A percentile compares a stretch with the other conserved stretches of the same genome.
Conservation (phyloP, 2,329 filamentous ascomycete genomes). For the Alternaria solani region DNA sequence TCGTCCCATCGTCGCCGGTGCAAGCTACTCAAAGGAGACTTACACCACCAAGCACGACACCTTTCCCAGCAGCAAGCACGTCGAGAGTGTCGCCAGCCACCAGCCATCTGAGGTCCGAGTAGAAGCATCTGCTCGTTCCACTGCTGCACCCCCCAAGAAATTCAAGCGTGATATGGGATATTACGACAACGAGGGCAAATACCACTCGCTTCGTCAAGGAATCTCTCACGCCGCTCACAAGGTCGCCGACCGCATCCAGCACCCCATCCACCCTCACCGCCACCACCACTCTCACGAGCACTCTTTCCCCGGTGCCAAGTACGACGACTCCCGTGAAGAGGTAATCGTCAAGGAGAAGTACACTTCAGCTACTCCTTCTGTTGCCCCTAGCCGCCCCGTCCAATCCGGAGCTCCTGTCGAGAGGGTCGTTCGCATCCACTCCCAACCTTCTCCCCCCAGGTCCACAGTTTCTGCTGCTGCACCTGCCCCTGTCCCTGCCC, state of each 20-base stretch:
- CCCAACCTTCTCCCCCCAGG: conserved; percentile 49
- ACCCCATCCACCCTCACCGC: conserved; percentile 68
- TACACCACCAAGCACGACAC: conserved; percentile 54
- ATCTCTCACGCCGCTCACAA: conserved; percentile 64
- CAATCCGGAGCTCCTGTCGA: conserved; percentile 49
- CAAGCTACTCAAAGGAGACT: conserved; percentile 51
- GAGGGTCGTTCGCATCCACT: conserved; percentile 38
- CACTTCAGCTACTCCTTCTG: conserved; percentile 42
- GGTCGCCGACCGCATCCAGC: conserved; percentile 68
- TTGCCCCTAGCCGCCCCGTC: conserved; percentile 44
- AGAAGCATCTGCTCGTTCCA: conserved; percentile 58
- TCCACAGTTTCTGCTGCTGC: conserved; percentile 58
- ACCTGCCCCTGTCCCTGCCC: conserved; percentile 79
- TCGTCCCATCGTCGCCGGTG: conserved; percentile 61
- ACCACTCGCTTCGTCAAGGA: conserved; percentile 77
- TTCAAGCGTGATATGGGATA: conserved; percentile 75
- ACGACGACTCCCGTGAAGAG: conserved; percentile 53
- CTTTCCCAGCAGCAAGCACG: conserved; percentile 48
- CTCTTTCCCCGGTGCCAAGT: conserved; percentile 47
- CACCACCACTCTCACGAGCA: conserved; percentile 54
- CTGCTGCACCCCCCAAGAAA: conserved; percentile 60
- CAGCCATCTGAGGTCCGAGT: conserved; percentile 59
- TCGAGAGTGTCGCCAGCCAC: conserved; percentile 48
- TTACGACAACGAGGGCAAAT: conserved; percentile 80
- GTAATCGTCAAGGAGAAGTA: conserved; percentile 59